Evolutionary conservation across 805 yeast genomes (phyloP).

Genomic region (Myxozyma kluyveri): DNA sequence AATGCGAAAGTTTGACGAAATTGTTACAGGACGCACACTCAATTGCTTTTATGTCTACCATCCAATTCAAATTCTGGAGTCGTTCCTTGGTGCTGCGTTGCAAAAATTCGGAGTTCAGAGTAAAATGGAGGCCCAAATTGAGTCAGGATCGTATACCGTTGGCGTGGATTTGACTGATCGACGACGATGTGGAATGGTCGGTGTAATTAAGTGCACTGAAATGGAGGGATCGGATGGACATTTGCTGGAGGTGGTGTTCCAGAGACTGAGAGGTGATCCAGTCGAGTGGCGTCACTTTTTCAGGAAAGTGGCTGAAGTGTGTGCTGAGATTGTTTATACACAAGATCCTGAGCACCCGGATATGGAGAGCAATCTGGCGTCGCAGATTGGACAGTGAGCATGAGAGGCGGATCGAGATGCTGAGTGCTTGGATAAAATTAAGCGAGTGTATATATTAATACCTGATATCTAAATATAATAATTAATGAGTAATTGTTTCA

Average conservation of each 20-base stretch:
- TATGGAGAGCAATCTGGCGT: not conserved
- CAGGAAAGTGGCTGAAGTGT: slow-evolving; percentile 53
- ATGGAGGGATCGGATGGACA: slow-evolving; percentile 29
- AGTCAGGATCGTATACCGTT: slow-evolving; percentile 22
- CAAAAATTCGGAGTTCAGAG: slow-evolving; percentile 41
- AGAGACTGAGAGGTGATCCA: slow-evolving; percentile 62
- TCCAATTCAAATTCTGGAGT: slow-evolving; percentile 46
- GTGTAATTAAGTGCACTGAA: slow-evolving; percentile 27
- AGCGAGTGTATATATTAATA: no score
- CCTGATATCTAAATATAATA: no score
- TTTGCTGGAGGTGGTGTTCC: slow-evolving; percentile 50
- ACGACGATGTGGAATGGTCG: slow-evolving; percentile 29
- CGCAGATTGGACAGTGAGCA: not conserved
- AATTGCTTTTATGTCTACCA: slow-evolving; percentile 52
- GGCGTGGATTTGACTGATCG: slow-evolving; percentile 25
- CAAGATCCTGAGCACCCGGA: not conserved
- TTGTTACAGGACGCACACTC: slow-evolving; percentile 44
- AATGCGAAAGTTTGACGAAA: slow-evolving; percentile 32
- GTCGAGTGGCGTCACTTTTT: slow-evolving; percentile 70
- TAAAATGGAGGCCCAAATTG: slow-evolving; percentile 26
- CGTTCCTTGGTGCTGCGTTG: slow-evolving; percentile 45
- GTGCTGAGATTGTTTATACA: slow-evolving; percentile 35
- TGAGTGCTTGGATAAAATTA: no score
- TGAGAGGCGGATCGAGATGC: no score
- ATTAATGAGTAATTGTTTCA: no score